A percentile compares a stretch with the other conserved stretches of the same genome.
phyloP scores from a whole-genome alignment of 1,284 basidiomycete species.

The Garcileccinum viscosum region DNA sequence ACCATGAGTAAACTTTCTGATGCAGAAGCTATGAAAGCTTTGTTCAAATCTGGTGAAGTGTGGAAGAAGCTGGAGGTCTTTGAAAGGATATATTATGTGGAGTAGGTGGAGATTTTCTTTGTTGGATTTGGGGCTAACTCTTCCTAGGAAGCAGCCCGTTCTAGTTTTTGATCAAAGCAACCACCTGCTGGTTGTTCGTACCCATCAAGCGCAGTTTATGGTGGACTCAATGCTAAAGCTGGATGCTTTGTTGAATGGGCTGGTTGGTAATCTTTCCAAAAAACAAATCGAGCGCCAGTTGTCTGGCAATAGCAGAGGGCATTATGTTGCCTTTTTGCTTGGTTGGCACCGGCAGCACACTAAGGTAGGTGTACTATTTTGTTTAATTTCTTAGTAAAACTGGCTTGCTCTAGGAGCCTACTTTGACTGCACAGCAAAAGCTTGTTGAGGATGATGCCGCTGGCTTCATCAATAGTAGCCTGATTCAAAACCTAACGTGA shows the following conservation, averaged over 20 bases:
- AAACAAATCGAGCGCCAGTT: neutral
- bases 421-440: no score
- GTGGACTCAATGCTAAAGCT: neutral
- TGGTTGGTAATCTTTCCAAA: neutral
- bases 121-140: neutral
- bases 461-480: no score
- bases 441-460: no score
- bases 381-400: neutral
- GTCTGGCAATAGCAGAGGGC: neutral
- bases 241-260: neutral
- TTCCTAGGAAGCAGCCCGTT: neutral
- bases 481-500: no score
- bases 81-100: neutral
- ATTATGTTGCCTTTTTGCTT: neutral
- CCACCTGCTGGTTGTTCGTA: neutral
- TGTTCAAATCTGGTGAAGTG: neutral
- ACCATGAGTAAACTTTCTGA: neutral
- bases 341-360: neutral
- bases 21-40: neutral
- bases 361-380: neutral
- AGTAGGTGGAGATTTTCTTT: neutral
- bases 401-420: no score
- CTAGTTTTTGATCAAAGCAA: neutral
- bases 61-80: neutral
- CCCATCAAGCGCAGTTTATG: neutral